A percentile compares a stretch with the other conserved stretches of the same genome.
phyloP scores from a whole-genome alignment of 208 protist genomes.

The Acanthamoeba sp. region DNA sequence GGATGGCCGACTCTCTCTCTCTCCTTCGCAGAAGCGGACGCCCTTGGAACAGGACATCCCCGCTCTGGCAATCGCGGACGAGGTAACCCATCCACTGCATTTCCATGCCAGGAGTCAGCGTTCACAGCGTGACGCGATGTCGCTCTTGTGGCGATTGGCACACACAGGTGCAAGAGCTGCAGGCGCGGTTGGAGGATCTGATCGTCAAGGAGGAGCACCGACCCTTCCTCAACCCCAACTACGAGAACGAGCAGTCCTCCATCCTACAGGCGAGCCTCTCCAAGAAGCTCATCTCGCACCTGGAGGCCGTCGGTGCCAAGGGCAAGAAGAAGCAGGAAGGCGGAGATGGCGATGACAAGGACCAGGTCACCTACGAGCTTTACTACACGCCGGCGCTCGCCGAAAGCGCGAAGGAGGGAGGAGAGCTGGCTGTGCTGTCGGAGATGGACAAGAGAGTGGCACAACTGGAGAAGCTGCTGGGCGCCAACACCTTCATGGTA shows the following conservation, averaged over 20 bases:
- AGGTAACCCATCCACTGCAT: background rate
- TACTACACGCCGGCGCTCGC: constrained; percentile 42
- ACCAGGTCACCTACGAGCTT: constrained; percentile 66
- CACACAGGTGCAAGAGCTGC: constrained; percentile 58
- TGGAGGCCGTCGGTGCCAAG: constrained; percentile 27
- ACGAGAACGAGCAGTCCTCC: constrained; percentile 64
- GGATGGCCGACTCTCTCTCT: background rate
- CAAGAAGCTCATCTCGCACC: constrained; percentile 47
- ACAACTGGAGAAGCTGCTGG: constrained; percentile 60
- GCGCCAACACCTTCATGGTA: constrained; percentile 75
- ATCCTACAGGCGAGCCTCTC: constrained; percentile 38
- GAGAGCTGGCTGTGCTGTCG: background rate
- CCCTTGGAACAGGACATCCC: constrained; percentile 74
- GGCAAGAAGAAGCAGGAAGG: background rate
- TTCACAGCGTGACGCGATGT: background rate
- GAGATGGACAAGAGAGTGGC: constrained; percentile 47
- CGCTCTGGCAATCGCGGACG: constrained; percentile 27
- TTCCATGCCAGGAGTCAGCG: background rate
- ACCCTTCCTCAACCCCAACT: constrained; percentile 68
- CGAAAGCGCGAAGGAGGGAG: background rate
- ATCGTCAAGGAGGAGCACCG: constrained; percentile 55
- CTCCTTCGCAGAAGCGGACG: background rate
- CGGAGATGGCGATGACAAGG: background rate
- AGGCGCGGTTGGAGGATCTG: constrained; percentile 39
- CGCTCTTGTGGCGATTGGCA: background rate